phyloP scores from a whole-genome alignment of 2,329 filamentous ascomycete genomes.

The Zopfia rhizophila region DNA sequence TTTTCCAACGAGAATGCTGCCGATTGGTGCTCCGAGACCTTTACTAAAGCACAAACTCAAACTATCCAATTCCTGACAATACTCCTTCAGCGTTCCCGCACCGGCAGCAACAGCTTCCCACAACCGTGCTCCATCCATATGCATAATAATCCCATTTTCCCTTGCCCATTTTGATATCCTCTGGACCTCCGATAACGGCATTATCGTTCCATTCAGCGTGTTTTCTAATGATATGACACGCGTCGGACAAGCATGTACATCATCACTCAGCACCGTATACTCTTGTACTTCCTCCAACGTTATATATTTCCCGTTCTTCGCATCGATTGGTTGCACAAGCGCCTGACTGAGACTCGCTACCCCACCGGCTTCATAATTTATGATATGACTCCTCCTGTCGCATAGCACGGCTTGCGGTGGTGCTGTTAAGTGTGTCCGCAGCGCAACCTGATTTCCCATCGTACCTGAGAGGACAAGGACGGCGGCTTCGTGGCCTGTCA shows the following conservation, averaged over 20 bases:
- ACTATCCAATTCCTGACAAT: slow-evolving; percentile 75
- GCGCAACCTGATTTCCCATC: slow-evolving; percentile 91
- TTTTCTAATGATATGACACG: slow-evolving; percentile 86
- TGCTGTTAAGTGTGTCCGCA: slow-evolving; percentile 79
- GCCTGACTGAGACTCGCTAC: slow-evolving; percentile 78
- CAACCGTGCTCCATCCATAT: slow-evolving; percentile 81
- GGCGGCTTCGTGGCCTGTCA: slow-evolving; percentile 79
- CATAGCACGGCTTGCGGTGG: slow-evolving; percentile 85
- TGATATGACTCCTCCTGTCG: slow-evolving; percentile 81
- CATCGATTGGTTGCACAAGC: slow-evolving; percentile 71
- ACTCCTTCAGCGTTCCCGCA: slow-evolving; percentile 73
- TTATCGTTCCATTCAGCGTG: slow-evolving; percentile 81
- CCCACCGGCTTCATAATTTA: slow-evolving; percentile 75
- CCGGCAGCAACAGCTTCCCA: slow-evolving; percentile 83
- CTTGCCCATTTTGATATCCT: slow-evolving; percentile 75
- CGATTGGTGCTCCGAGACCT: slow-evolving; percentile 82
- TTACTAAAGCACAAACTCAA: slow-evolving; percentile 84
- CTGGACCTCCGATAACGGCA: slow-evolving; percentile 76
- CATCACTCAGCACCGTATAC: slow-evolving; percentile 71
- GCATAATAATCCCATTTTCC: slow-evolving; percentile 72
- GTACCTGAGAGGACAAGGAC: slow-evolving; percentile 89
- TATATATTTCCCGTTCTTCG: slow-evolving; percentile 76
- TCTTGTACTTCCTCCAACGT: slow-evolving; percentile 80
- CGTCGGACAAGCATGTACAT: slow-evolving; percentile 83
- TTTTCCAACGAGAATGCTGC: slow-evolving; percentile 74